Percentiles rank a stretch among this genome's conserved stretches.
Conservation (phyloP, 768 basidiomycete species). For the Russula lepida region DNA sequence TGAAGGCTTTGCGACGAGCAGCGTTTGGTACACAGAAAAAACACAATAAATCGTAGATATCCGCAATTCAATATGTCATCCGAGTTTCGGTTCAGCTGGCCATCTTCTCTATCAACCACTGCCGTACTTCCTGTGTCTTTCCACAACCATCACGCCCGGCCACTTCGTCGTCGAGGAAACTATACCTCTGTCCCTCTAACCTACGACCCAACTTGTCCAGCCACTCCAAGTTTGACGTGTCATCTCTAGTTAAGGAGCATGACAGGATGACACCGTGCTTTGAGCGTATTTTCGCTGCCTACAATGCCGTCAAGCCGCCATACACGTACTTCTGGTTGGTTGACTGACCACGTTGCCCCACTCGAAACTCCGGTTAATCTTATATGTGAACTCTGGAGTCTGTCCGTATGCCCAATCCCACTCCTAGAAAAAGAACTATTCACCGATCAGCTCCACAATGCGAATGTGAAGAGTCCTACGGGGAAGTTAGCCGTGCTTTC, state of each 20-base stretch:
- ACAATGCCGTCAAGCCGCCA: slow-evolving; percentile 4
- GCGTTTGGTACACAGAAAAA: slow-evolving; percentile 53
- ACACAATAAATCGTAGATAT: slow-evolving; percentile 20
- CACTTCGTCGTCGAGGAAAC: slow-evolving; percentile 29
- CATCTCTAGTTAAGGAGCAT: slow-evolving; percentile 28
- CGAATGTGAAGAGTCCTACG: slow-evolving; percentile 32
- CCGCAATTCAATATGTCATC: neutral
- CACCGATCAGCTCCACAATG: neutral
- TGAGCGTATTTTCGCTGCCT: slow-evolving; percentile 44
- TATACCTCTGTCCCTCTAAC: slow-evolving; percentile 34
- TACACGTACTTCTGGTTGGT: neutral
- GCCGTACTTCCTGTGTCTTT: slow-evolving; percentile 25
- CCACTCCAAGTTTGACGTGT: slow-evolving; percentile 15
- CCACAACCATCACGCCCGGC: slow-evolving; percentile 8
- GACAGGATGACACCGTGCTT: slow-evolving; percentile 59
- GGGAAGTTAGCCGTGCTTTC: slow-evolving; percentile 66
- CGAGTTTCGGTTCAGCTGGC: slow-evolving; percentile 18
- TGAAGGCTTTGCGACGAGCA: slow-evolving; percentile 60
- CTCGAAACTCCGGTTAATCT: slow-evolving; percentile 30
- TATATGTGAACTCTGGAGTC: slow-evolving; percentile 86
- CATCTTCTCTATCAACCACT: slow-evolving; percentile 29
- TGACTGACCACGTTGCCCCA: slow-evolving; percentile 37
- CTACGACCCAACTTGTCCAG: slow-evolving; percentile 24
- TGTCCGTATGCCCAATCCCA: slow-evolving; percentile 95
- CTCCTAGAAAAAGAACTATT: slow-evolving; percentile 38